phyloP scores from a whole-genome alignment of 2,329 filamentous ascomycete species.

The Epichloe gansuensis region DNA sequence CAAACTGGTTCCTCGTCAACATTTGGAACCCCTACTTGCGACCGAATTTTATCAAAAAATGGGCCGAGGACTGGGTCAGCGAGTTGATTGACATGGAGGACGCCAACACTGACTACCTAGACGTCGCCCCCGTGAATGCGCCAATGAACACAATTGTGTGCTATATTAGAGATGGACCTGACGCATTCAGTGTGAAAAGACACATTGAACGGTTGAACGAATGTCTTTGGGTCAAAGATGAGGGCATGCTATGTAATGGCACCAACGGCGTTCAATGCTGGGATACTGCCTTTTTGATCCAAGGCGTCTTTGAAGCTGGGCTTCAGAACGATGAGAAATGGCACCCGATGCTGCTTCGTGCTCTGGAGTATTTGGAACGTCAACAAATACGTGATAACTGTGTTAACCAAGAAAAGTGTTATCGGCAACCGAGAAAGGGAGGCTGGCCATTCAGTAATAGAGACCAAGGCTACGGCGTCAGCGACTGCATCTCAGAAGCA shows the following conservation, averaged over 20 bases:
- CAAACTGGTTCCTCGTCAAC: slow-evolving; percentile 68
- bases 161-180: slow-evolving; percentile 73
- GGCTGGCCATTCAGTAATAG: slow-evolving; percentile 94
- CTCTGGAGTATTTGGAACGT: slow-evolving; percentile 72
- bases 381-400: slow-evolving; percentile 86
- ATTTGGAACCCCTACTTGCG: slow-evolving; percentile 73
- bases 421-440: slow-evolving; percentile 82
- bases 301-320: slow-evolving; percentile 66
- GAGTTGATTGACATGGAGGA: slow-evolving; percentile 83
- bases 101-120: slow-evolving; percentile 76
- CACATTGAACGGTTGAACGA: slow-evolving; percentile 76
- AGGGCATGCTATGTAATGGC: slow-evolving; percentile 89
- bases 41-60: slow-evolving; percentile 47
- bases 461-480: slow-evolving; percentile 88
- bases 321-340: slow-evolving; percentile 66
- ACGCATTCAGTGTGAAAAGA: slow-evolving; percentile 55
- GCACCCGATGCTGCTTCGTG: slow-evolving; percentile 70
- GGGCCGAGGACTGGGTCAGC: slow-evolving; percentile 70
- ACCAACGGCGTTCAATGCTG: slow-evolving; percentile 97
- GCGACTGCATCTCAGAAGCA: slow-evolving; percentile 85
- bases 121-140: slow-evolving; percentile 78
- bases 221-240: slow-evolving; percentile 79
- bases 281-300: slow-evolving; percentile 87
- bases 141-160: slow-evolving; percentile 83
- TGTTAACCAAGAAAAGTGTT: slow-evolving; percentile 63